These are phyloP conservation scores for Ogataea philodendri DNA, from an alignment of 805 yeast genomes.

Conservation along the genomic window DNA sequence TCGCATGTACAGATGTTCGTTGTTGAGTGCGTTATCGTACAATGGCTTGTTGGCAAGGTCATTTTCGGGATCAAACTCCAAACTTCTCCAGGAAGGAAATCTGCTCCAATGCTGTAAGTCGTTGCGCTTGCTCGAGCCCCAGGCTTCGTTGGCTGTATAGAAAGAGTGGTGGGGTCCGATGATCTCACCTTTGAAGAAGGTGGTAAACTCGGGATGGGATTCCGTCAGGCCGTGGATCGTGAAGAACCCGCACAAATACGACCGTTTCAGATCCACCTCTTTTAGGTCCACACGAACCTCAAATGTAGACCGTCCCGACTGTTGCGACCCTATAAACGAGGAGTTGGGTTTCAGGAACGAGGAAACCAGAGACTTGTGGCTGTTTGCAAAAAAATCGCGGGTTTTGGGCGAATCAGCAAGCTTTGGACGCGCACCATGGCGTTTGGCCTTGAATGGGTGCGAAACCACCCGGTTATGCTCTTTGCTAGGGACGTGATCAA, in stretches of 20 bases:
- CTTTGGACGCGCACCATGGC: conserved; percentile 3
- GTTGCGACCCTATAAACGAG: conserved; percentile 64
- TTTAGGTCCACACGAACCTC: conserved; percentile 68
- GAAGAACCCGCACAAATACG: conserved; percentile 56
- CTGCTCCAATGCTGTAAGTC: conserved; percentile 69
- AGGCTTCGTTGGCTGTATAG: conserved; percentile 52
- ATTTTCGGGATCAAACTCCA: conserved; percentile 32
- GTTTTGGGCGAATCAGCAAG: conserved; percentile 3
- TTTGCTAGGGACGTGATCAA: conserved; percentile 1
- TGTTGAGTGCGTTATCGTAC: conserved; percentile 30
- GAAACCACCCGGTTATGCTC: not conserved
- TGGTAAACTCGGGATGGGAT: conserved; percentile 59
- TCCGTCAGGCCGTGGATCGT: conserved; percentile 65
- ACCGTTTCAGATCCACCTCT: conserved; percentile 59
- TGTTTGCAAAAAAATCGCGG: conserved; percentile 22
- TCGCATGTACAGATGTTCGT: conserved; percentile 73
- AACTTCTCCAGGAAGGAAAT: conserved; percentile 36
- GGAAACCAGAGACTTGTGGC: conserved; percentile 21
- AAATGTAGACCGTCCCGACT: conserved; percentile 61
- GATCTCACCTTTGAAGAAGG: conserved; percentile 72
- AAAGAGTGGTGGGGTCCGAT: conserved; percentile 60
- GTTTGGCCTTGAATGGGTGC: conserved; percentile 5
- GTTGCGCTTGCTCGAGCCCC: conserved; percentile 48
- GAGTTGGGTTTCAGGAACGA: conserved; percentile 62
- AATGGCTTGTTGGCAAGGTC: conserved; percentile 28